Evolutionary conservation across 73 alveolate species (phyloP).

Genomic region (Paramecium biaurelia): DNA sequence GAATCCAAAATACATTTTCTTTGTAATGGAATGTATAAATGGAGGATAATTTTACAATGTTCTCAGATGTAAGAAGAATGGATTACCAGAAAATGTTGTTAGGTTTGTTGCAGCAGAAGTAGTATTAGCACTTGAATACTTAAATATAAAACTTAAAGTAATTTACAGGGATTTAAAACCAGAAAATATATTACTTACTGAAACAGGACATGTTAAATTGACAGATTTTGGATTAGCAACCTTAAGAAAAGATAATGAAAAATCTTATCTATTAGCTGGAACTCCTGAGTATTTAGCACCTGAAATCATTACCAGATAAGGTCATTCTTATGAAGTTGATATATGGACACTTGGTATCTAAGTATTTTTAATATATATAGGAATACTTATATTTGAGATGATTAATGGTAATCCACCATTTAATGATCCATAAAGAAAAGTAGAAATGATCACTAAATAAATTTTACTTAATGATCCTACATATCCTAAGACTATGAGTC

Average conservation of each 20-base stretch:
- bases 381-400: constrained; percentile 51
- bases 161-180: constrained; percentile 75
- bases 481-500: neutral
- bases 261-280: constrained; percentile 70
- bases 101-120: constrained; percentile 64
- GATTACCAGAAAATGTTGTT: constrained; percentile 58
- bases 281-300: constrained; percentile 85
- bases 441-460: neutral
- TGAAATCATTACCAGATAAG: constrained; percentile 68
- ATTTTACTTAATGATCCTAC: neutral
- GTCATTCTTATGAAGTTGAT: constrained; percentile 56
- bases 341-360: constrained; percentile 51
- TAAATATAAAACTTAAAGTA: constrained; percentile 32
- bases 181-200: constrained; percentile 66
- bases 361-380: neutral
- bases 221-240: constrained; percentile 73
- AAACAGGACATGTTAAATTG: constrained; percentile 74
- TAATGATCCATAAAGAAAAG: constrained; percentile 13
- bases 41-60: constrained; percentile 63
- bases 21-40: constrained; percentile 76
- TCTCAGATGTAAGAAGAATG: constrained; percentile 9
- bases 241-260: constrained; percentile 61
- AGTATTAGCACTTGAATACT: constrained; percentile 63
- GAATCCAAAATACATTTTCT: constrained; percentile 83
- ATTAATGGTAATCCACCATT: constrained; percentile 66